Percentiles rank a stretch among this genome's conserved stretches.
phyloP scores from a whole-genome alignment of 148 eudicot species.

The Drosera capensis region DNA sequence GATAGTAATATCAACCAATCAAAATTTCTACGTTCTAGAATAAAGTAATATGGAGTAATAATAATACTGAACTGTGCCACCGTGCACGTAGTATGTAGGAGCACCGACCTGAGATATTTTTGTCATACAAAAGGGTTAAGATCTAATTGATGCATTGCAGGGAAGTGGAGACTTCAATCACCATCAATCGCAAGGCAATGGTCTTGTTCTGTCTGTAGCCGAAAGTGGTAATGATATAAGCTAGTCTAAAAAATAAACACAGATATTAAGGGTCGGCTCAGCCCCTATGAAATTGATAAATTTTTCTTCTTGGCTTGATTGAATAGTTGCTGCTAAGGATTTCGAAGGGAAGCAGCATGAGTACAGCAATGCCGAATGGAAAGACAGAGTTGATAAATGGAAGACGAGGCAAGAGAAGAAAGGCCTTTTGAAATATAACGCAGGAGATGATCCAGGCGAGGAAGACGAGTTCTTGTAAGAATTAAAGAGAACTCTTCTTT shows the following conservation, averaged over 20 bases:
- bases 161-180: slow-evolving; percentile 46
- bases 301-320: background rate
- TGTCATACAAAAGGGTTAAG: background rate
- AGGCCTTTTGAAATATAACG: slow-evolving; percentile 49
- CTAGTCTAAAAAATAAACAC: background rate
- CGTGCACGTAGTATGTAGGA: too few species aligned
- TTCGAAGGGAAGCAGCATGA: slow-evolving; percentile 53
- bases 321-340: slow-evolving; percentile 59
- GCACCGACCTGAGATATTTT: background rate
- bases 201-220: slow-evolving; percentile 30
- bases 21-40: too few species aligned
- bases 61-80: too few species aligned
- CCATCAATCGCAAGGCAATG: slow-evolving; percentile 32
- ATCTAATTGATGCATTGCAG: slow-evolving; percentile 17
- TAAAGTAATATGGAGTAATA: too few species aligned
- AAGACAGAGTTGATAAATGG: slow-evolving; percentile 91
- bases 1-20: too few species aligned
- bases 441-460: slow-evolving; percentile 37
- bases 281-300: background rate
- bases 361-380: slow-evolving; percentile 60
- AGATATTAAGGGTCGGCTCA: background rate
- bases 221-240: slow-evolving; percentile 57
- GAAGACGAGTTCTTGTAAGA: slow-evolving; percentile 80
- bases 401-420: slow-evolving; percentile 79
- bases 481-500: background rate